Evolutionary conservation across 1,284 basidiomycete species (phyloP).

Genomic region (Leucoagaricus sp.): DNA sequence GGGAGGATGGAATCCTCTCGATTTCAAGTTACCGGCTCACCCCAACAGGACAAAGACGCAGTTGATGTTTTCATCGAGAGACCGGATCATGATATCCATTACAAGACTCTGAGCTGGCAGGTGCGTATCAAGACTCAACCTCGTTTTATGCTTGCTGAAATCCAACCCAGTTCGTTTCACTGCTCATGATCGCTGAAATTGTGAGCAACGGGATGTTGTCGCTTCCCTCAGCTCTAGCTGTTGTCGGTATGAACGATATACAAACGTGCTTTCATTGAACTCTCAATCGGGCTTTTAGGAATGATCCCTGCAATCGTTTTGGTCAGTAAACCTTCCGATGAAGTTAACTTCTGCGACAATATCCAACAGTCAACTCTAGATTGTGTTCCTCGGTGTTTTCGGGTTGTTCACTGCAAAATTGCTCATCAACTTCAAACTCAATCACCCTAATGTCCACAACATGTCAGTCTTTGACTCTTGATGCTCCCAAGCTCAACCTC

Average conservation of each 20-base stretch:
- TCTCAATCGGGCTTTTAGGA: slow-evolving; percentile 28
- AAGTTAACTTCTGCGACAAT: neutral
- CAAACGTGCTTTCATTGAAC: too few species aligned
- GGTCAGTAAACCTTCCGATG: slow-evolving; percentile 10
- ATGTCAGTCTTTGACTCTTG: slow-evolving; percentile 36
- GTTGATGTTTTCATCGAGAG: slow-evolving; percentile 34
- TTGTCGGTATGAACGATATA: slow-evolving; percentile 40
- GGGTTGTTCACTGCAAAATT: slow-evolving; percentile 54
- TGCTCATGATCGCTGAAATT: slow-evolving; percentile 61
- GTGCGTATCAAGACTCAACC: slow-evolving; percentile 27
- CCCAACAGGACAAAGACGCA: neutral
- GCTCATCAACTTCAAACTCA: slow-evolving; percentile 57
- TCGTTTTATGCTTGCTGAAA: neutral
- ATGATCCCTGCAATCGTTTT: slow-evolving; percentile 55
- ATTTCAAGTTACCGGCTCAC: neutral
- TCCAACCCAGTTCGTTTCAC: slow-evolving; percentile 42
- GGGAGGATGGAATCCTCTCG: too few species aligned
- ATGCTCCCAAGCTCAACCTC: neutral
- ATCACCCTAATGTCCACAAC: slow-evolving; percentile 56
- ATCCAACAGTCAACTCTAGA: slow-evolving; percentile 22
- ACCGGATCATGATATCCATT: slow-evolving; percentile 40
- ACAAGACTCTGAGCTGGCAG: slow-evolving; percentile 54
- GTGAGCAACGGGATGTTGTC: slow-evolving; percentile 62
- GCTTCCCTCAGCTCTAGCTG: slow-evolving; percentile 53
- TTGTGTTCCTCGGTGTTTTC: slow-evolving; percentile 57